phyloP scores from a whole-genome alignment of 768 basidiomycete species.

The Naganishia friedmannii region DNA sequence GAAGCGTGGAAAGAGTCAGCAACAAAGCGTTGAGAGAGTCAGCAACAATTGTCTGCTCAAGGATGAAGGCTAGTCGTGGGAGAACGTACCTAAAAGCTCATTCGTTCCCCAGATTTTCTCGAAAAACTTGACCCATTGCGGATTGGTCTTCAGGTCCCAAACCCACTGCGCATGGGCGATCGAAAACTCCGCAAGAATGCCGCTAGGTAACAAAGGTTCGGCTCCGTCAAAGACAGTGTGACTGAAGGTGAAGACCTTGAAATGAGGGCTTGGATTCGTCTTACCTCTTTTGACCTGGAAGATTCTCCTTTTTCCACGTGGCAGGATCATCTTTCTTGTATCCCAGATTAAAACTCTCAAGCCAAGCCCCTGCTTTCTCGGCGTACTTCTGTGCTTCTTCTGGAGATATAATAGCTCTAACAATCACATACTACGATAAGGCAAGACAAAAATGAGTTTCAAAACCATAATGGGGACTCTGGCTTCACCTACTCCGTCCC shows the following conservation, averaged over 20 bases:
- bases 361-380: conserved; percentile 43
- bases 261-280: background rate
- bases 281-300: conserved; percentile 45
- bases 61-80: background rate
- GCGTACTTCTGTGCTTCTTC: conserved; percentile 43
- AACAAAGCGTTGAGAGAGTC: background rate
- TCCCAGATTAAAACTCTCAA: conserved; percentile 49
- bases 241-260: background rate
- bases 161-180: conserved; percentile 36
- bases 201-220: background rate
- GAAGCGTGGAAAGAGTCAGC: background rate
- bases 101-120: conserved; percentile 41
- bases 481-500: conserved; percentile 1
- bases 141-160: conserved; percentile 40
- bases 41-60: no score
- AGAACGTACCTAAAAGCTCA: conserved; percentile 20
- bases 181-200: conserved; percentile 15
- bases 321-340: conserved; percentile 50
- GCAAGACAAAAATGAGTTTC: background rate
- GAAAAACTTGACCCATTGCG: conserved; percentile 35
- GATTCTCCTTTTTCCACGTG: conserved; percentile 46
- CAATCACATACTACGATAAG: conserved; percentile 32
- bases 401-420: conserved; percentile 37
- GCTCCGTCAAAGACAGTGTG: no score
- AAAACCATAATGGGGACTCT: background rate